These are phyloP conservation scores for Canariomyces notabilis DNA, from an alignment of 2,329 filamentous ascomycete species.

Conservation along the genomic window DNA sequence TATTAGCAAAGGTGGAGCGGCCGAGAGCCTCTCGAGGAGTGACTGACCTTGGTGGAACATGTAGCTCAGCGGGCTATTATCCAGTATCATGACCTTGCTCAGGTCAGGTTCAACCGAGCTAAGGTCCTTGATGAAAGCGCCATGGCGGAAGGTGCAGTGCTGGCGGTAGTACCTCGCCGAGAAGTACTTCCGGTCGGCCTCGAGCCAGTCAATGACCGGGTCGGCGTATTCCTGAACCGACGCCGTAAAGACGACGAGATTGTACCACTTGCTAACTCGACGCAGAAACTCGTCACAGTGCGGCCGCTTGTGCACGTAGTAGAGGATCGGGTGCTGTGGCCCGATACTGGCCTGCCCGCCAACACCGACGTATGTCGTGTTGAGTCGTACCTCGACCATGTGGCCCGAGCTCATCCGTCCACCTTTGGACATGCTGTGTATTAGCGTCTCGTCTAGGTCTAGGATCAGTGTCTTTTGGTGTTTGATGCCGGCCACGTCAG, in stretches of 20 bases:
- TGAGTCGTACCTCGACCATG: slow-evolving; percentile 96
- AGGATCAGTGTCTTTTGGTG: slow-evolving; percentile 91
- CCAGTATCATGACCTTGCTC: slow-evolving; percentile 97
- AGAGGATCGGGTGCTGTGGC: slow-evolving; percentile 91
- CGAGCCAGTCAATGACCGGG: slow-evolving; percentile 97
- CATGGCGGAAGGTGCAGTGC: slow-evolving; percentile 92
- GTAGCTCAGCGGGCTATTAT: slow-evolving; percentile 97
- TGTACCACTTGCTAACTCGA: slow-evolving; percentile 91
- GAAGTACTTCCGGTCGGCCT: slow-evolving; percentile 95
- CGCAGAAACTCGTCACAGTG: slow-evolving; percentile 95
- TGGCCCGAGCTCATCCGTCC: slow-evolving; percentile 93
- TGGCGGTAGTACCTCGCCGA: slow-evolving; percentile 90
- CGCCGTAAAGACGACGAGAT: slow-evolving; percentile 91
- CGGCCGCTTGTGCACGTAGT: slow-evolving; percentile 97
- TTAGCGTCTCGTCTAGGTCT: slow-evolving; percentile 94
- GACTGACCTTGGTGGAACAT: slow-evolving; percentile 91
- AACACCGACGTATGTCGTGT: slow-evolving; percentile 63
- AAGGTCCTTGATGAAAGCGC: slow-evolving; percentile 96
- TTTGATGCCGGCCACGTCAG: slow-evolving; percentile 45
- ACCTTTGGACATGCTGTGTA: slow-evolving; percentile 96
- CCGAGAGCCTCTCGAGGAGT: not conserved
- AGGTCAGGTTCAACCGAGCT: slow-evolving; percentile 94
- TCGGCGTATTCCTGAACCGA: slow-evolving; percentile 98
- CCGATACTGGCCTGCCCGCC: slow-evolving; percentile 63
- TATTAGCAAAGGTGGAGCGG: slow-evolving; percentile 17